phyloP scores from a whole-genome alignment of 2,329 filamentous ascomycete species.

The Colletotrichum destructivum region DNA sequence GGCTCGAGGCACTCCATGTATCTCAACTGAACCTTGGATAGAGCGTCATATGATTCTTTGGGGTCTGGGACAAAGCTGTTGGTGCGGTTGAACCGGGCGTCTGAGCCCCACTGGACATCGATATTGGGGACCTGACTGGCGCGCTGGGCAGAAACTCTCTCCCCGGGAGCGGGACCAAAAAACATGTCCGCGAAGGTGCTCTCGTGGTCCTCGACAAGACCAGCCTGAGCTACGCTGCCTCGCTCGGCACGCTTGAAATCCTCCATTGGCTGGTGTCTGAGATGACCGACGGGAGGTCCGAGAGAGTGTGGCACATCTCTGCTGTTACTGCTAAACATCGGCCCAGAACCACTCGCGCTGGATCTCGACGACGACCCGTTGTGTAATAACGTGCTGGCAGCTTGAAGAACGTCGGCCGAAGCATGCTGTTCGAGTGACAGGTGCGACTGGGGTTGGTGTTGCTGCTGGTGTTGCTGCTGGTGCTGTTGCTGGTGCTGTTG shows the following conservation, averaged over 20 bases:
- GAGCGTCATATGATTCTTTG: slow-evolving; percentile 71
- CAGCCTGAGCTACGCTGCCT: slow-evolving; percentile 47
- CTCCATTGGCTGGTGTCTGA: slow-evolving; percentile 60
- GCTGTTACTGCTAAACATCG: slow-evolving; percentile 36
- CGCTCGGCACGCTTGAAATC: slow-evolving; percentile 59
- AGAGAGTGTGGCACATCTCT: slow-evolving; percentile 43
- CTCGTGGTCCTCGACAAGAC: slow-evolving; percentile 49
- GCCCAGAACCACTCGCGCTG: slow-evolving; percentile 43
- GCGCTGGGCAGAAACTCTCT: slow-evolving; percentile 40
- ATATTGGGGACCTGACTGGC: slow-evolving; percentile 52
- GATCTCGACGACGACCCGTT: slow-evolving; percentile 55
- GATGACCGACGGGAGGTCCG: slow-evolving; percentile 57
- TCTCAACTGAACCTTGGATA: slow-evolving; percentile 69
- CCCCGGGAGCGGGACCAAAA: slow-evolving; percentile 49
- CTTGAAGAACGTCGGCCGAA: slow-evolving; percentile 71
- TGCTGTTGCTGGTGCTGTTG: slow-evolving; percentile 46
- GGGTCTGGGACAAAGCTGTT: slow-evolving; percentile 73
- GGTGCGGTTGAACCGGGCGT: slow-evolving; percentile 71
- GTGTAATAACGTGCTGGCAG: slow-evolving; percentile 64
- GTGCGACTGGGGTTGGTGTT: slow-evolving; percentile 45
- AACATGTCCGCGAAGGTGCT: slow-evolving; percentile 60
- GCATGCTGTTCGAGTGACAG: slow-evolving; percentile 49
- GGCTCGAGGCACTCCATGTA: slow-evolving; percentile 71
- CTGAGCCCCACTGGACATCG: slow-evolving; percentile 77
- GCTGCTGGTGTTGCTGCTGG: slow-evolving; percentile 45